These are phyloP conservation scores for Jatropha curcas DNA, from an alignment of 345 rosid species.

Conservation along the genomic window DNA sequence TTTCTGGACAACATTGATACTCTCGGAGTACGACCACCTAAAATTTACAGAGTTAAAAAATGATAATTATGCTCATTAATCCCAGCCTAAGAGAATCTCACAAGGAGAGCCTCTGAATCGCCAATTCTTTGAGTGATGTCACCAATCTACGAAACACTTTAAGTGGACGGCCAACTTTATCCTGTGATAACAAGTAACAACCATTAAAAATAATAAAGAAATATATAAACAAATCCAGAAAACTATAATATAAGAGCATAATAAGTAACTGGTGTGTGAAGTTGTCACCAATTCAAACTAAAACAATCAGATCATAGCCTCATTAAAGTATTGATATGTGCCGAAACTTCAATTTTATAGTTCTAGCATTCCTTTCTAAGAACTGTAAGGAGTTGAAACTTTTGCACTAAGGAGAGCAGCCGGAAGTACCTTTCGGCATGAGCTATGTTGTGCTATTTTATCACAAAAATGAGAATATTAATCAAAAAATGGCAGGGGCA, in stretches of 20 bases:
- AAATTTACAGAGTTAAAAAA: neutral
- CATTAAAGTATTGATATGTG: no score
- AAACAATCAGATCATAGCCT: no score
- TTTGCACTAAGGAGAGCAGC: neutral
- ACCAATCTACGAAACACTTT: slow-evolving; percentile 81
- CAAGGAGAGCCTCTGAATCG: slow-evolving; percentile 49
- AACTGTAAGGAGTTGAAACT: neutral
- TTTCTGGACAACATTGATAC: neutral
- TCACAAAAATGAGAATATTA: neutral
- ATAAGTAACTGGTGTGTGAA: no score
- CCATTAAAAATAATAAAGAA: neutral
- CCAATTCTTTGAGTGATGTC: slow-evolving; percentile 69
- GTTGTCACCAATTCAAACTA: neutral
- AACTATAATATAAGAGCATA: no score
- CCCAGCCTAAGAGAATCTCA: slow-evolving; percentile 21
- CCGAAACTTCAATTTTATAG: neutral
- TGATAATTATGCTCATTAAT: neutral
- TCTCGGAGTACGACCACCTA: neutral
- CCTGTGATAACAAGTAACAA: slow-evolving; percentile 43
- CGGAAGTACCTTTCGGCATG: neutral
- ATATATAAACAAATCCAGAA: neutral
- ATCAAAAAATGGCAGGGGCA: neutral
- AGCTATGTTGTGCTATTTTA: neutral
- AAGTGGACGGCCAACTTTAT: slow-evolving; percentile 69
- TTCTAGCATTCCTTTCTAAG: neutral